phyloP scores from a whole-genome alignment of 2,329 filamentous ascomycete species.

The Neopestalotiopsis sp. region DNA sequence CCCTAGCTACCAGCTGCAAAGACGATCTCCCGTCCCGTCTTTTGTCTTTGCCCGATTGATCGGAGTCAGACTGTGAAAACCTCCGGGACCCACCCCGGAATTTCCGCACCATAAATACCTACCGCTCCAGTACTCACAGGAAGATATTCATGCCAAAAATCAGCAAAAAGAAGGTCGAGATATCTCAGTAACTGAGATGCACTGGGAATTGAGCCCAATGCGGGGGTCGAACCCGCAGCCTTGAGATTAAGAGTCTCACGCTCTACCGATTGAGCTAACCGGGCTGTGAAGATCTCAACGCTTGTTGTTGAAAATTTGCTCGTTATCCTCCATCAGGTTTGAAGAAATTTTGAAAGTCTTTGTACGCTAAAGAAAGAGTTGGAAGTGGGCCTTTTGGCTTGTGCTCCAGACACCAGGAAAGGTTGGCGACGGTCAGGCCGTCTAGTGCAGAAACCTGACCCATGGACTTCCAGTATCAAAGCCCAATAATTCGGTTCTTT shows the following conservation, averaged over 20 bases:
- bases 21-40: no score
- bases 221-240: slow-evolving; percentile 49
- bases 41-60: no score
- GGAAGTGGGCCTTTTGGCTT: background rate
- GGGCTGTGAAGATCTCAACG: slow-evolving; percentile 32
- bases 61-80: background rate
- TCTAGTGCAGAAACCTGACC: background rate
- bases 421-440: background rate
- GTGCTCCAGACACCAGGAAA: background rate
- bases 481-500: no score
- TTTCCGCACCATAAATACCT: no score
- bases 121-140: no score
- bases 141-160: no score
- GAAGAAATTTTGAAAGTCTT: background rate
- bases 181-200: slow-evolving; percentile 21
- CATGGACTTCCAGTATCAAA: background rate
- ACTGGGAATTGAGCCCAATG: slow-evolving; percentile 51
- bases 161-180: background rate
- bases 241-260: slow-evolving; percentile 66
- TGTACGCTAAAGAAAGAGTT: background rate
- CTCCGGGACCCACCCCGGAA: background rate
- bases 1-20: background rate
- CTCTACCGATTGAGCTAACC: slow-evolving; percentile 73
- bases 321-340: no score
- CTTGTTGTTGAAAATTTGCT: background rate